Evolutionary conservation across 1,284 basidiomycete genomes (phyloP).

Genomic region (Papiliotrema laurentii): DNA sequence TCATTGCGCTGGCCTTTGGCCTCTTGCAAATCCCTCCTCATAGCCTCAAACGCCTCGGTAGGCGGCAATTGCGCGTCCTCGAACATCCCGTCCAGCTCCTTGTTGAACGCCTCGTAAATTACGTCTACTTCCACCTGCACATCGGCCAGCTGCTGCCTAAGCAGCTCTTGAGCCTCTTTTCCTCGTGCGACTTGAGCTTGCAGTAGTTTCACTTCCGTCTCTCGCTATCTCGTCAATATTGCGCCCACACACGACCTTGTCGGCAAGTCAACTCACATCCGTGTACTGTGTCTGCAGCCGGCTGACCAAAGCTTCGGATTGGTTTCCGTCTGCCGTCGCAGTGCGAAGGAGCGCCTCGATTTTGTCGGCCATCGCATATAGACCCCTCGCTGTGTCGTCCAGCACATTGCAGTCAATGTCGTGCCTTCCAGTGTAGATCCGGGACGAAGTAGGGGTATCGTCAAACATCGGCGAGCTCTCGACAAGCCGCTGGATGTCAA

Average conservation of each 20-base stretch:
- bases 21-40: conserved; percentile 64
- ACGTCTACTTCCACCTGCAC: conserved; percentile 80
- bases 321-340: conserved; percentile 25
- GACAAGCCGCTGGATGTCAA: conserved; percentile 20
- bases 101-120: conserved; percentile 88
- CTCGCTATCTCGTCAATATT: conserved; percentile 49
- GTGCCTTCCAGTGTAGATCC: conserved; percentile 8
- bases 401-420: conserved; percentile 27
- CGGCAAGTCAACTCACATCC: conserved; percentile 14
- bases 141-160: conserved; percentile 68
- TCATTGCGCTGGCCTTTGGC: conserved; percentile 72
- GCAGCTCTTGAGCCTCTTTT: conserved; percentile 67
- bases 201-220: conserved; percentile 58
- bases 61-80: conserved; percentile 70
- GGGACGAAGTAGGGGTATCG: conserved; percentile 8
- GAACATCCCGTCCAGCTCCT: conserved; percentile 83
- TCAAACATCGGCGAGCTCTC: conserved; percentile 17
- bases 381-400: conserved; percentile 26
- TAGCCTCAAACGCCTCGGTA: conserved; percentile 68
- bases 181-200: conserved; percentile 62
- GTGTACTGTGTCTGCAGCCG: conserved; percentile 9
- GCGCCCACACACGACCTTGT: background rate
- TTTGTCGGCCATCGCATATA: conserved; percentile 26
- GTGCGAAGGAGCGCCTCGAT: conserved; percentile 25
- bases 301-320: conserved; percentile 10